Evolutionary conservation across 352 stramenopile species (phyloP).

Genomic region (Phytopythium litorale): DNA sequence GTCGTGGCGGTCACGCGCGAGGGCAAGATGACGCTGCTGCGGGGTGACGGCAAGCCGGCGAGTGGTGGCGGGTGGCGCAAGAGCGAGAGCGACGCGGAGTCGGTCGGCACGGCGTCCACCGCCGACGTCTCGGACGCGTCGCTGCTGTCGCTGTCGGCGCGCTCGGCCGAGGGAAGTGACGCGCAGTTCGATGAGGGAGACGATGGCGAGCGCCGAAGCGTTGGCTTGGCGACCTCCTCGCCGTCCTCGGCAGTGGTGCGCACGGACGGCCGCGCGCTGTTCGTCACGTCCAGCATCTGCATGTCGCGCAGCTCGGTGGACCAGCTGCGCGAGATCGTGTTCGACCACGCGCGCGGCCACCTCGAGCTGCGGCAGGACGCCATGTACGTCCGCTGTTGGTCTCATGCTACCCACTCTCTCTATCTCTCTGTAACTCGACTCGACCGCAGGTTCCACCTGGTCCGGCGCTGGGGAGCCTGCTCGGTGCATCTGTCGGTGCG

Average conservation of each 20-base stretch:
- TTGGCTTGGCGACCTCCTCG: neutral
- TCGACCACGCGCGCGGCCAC: constrained; percentile 19
- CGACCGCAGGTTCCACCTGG: constrained; percentile 13
- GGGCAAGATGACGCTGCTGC: constrained; percentile 8
- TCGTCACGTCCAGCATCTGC: constrained; percentile 18
- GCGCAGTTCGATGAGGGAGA: neutral
- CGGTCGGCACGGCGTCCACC: constrained; percentile 4
- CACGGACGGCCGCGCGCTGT: constrained; percentile 1
- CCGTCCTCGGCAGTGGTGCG: neutral
- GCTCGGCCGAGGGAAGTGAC: neutral
- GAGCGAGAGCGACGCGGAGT: constrained; percentile 4
- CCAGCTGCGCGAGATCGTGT: constrained; percentile 10
- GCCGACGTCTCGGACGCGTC: constrained; percentile 2
- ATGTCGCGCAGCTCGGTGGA: constrained; percentile 20
- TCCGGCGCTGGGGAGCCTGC: constrained; percentile 25
- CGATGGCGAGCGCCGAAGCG: neutral
- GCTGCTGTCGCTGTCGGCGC: constrained; percentile 1
- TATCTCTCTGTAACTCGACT: too few relatives aligned
- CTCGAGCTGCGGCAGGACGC: constrained; percentile 19
- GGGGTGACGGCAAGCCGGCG: neutral
- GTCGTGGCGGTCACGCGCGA: constrained; percentile 8
- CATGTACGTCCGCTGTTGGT: constrained; percentile 10
- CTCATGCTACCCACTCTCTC: too few relatives aligned
- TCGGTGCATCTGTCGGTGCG: constrained; percentile 20
- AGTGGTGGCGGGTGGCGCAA: constrained; percentile 1